phyloP scores from a whole-genome alignment of 2,329 filamentous ascomycete species.

The Daldinia sp. region DNA sequence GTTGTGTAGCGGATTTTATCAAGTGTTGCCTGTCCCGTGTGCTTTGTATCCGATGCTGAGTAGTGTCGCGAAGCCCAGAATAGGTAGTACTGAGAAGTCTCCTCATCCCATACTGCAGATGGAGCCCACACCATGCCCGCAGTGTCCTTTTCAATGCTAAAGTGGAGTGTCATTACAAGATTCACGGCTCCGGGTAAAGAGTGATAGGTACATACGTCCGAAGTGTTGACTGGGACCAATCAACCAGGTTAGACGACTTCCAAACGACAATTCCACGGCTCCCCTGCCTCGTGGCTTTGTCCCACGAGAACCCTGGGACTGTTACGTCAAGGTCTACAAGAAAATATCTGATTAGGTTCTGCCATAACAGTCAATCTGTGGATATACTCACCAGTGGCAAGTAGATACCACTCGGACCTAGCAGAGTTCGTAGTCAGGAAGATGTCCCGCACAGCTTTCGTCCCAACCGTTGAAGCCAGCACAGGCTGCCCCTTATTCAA shows the following conservation, averaged over 20 bases:
- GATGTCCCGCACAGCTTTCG: constrained; percentile 53
- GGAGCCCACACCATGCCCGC: constrained; percentile 57
- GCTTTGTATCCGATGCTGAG: constrained; percentile 56
- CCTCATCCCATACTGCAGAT: constrained; percentile 54
- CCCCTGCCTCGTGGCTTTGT: constrained; percentile 52
- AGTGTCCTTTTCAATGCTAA: constrained; percentile 51
- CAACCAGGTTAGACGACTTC: constrained; percentile 53
- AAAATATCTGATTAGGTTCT: background rate
- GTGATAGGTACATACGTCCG: constrained; percentile 37
- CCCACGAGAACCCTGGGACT: constrained; percentile 53
- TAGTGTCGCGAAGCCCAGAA: constrained; percentile 64
- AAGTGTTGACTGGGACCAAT: constrained; percentile 51
- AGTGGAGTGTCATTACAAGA: constrained; percentile 1
- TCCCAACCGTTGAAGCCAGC: constrained; percentile 52
- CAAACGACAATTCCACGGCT: constrained; percentile 55
- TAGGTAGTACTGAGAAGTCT: constrained; percentile 57
- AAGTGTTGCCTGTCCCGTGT: constrained; percentile 57
- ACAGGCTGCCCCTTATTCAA: constrained; percentile 52
- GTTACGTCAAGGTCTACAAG: constrained; percentile 54
- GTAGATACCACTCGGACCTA: constrained; percentile 52
- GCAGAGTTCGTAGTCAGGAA: constrained; percentile 52
- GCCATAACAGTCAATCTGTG: background rate
- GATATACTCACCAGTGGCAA: constrained; percentile 51
- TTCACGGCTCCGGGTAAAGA: background rate
- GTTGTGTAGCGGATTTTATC: constrained; percentile 63